Percentiles rank a stretch among this genome's conserved stretches.
Conservation (phyloP, 164 flowering plant genomes). For the Dillenia turbinata region DNA sequence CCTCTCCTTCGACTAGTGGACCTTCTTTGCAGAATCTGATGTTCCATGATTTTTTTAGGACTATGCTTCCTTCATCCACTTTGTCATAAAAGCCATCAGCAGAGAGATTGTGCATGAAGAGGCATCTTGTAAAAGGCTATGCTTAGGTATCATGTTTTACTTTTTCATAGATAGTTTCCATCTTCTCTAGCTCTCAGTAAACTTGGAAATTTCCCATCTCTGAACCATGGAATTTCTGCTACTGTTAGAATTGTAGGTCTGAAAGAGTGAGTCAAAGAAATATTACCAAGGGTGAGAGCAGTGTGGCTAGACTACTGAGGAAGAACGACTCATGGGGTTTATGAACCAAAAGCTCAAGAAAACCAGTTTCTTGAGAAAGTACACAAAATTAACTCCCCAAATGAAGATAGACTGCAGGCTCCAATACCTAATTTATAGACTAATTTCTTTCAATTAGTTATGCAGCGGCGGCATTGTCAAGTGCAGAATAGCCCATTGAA, state of each 20-base stretch:
- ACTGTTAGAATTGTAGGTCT: too few species aligned
- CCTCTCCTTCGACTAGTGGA: constrained; percentile 34
- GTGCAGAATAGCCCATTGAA: constrained; percentile 29
- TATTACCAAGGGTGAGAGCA: constrained; percentile 25
- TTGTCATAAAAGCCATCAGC: constrained; percentile 51
- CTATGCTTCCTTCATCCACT: constrained; percentile 62
- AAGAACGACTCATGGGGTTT: constrained; percentile 24
- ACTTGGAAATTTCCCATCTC: constrained; percentile 64
- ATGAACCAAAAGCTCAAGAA: constrained; percentile 21
- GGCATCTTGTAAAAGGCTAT: constrained; percentile 36
- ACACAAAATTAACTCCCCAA: background rate
- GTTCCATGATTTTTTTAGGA: constrained; percentile 33
- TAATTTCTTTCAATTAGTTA: constrained; percentile 24
- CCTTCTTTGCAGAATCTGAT: constrained; percentile 55
- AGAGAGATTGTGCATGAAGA: constrained; percentile 31
- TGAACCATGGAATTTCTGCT: constrained; percentile 8
- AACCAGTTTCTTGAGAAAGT: constrained; percentile 17
- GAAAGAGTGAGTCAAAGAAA: too few species aligned
- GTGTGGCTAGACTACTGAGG: constrained; percentile 10
- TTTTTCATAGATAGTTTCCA: constrained; percentile 41
- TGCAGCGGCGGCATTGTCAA: constrained; percentile 24
- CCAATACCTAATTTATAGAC: constrained; percentile 28
- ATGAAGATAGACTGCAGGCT: background rate
- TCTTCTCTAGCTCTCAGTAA: constrained; percentile 49
- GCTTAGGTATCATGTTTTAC: constrained; percentile 52